A percentile compares a stretch with the other conserved stretches of the same genome.
These are phyloP conservation scores for Acidiella bohemica DNA, from an alignment of 495 filamentous ascomycete genomes.

Conservation along the genomic window DNA sequence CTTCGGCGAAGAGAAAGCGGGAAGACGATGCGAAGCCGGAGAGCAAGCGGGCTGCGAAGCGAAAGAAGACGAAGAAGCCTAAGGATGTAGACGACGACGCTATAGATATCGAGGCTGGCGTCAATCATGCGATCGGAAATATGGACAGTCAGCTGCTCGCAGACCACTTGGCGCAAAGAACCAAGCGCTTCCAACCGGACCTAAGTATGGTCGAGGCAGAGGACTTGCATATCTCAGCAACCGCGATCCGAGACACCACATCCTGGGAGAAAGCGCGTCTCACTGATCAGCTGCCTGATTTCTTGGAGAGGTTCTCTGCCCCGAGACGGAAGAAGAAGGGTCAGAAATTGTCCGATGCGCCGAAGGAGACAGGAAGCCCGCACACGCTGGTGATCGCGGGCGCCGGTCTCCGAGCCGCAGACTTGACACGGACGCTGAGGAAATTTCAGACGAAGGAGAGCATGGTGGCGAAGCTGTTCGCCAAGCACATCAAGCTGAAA, in stretches of 20 bases:
- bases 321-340: slow-evolving; percentile 18
- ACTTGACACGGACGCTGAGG: slow-evolving; percentile 61
- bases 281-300: slow-evolving; percentile 58
- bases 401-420: slow-evolving; percentile 69
- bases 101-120: slow-evolving; percentile 45
- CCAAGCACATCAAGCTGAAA: slow-evolving; percentile 91
- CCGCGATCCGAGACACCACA: slow-evolving; percentile 57
- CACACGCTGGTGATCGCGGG: slow-evolving; percentile 73
- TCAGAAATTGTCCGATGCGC: slow-evolving; percentile 42
- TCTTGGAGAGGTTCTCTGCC: slow-evolving; percentile 43
- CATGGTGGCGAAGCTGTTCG: slow-evolving; percentile 80
- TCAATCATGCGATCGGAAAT: slow-evolving; percentile 66
- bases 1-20: slow-evolving; percentile 26
- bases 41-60: slow-evolving; percentile 35
- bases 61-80: slow-evolving; percentile 38
- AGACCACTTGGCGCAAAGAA: slow-evolving; percentile 71
- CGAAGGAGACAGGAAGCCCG: slow-evolving; percentile 60
- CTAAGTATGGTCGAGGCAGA: slow-evolving; percentile 70
- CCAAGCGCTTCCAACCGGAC: slow-evolving; percentile 61
- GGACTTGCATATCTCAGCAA: slow-evolving; percentile 57
- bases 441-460: slow-evolving; percentile 65
- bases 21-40: slow-evolving; percentile 15
- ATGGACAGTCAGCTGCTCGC: slow-evolving; percentile 76
- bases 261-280: slow-evolving; percentile 49
- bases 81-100: slow-evolving; percentile 43